Evolutionary conservation across 2,329 filamentous ascomycete genomes (phyloP).

Genomic region (Neoscytalidium dimidiatum): DNA sequence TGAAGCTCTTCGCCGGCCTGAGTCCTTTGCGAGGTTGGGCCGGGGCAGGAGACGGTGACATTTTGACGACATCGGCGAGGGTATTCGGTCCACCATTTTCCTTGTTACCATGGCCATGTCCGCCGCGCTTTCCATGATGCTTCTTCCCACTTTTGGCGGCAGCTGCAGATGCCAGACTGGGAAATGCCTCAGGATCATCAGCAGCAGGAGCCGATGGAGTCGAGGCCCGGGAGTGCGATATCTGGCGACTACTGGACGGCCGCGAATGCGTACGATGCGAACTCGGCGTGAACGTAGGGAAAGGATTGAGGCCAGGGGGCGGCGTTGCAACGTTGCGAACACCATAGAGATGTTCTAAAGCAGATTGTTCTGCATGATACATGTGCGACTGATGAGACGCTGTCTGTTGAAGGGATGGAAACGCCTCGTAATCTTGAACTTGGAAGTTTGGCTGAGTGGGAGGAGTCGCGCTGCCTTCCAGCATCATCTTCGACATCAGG

Average conservation of each 20-base stretch:
- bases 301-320: conserved; percentile 70
- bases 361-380: conserved; percentile 43
- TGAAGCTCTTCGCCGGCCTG: conserved; percentile 67
- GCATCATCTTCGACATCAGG: conserved; percentile 76
- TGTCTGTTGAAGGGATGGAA: conserved; percentile 68
- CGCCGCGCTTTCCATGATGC: conserved; percentile 87
- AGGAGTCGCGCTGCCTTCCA: conserved; percentile 69
- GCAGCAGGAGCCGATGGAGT: conserved; percentile 73
- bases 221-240: conserved; percentile 55
- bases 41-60: conserved; percentile 83
- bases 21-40: conserved; percentile 60
- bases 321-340: conserved; percentile 49
- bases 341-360: conserved; percentile 46
- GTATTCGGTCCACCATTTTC: conserved; percentile 63
- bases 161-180: conserved; percentile 76
- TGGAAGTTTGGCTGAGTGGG: conserved; percentile 70
- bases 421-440: conserved; percentile 80
- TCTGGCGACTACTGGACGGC: conserved; percentile 74
- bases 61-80: conserved; percentile 90
- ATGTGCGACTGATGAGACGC: conserved; percentile 44
- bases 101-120: conserved; percentile 65
- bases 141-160: conserved; percentile 80
- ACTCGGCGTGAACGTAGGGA: conserved; percentile 58
- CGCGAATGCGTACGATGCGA: conserved; percentile 73
- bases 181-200: conserved; percentile 95